Evolutionary conservation across 2,329 filamentous ascomycete species (phyloP).

Genomic region (Talaromyces piceae): DNA sequence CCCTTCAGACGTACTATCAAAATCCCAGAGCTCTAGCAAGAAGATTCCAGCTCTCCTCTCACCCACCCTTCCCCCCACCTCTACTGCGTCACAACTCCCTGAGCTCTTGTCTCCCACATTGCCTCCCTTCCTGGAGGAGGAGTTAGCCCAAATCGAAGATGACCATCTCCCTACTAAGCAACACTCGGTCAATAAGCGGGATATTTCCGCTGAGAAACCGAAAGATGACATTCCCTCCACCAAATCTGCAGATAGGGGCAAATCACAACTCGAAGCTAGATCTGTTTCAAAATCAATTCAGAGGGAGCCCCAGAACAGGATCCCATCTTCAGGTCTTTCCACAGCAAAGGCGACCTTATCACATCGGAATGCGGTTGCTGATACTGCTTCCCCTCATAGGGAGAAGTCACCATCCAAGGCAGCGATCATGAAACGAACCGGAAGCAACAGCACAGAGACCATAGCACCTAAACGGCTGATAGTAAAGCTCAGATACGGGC

Average conservation of each 20-base stretch:
- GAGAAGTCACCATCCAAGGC: slow-evolving; percentile 2
- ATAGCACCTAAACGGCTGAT: slow-evolving; percentile 26
- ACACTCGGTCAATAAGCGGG: slow-evolving; percentile 14
- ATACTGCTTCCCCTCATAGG: slow-evolving; percentile 8
- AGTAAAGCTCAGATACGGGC: slow-evolving; percentile 47
- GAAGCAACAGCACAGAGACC: not conserved
- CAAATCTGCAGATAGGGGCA: slow-evolving; percentile 14
- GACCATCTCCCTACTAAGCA: slow-evolving; percentile 18
- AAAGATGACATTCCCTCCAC: slow-evolving; percentile 14
- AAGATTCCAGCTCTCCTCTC: slow-evolving; percentile 32
- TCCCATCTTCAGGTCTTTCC: slow-evolving; percentile 3
- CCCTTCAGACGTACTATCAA: slow-evolving; percentile 17
- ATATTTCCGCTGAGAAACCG: slow-evolving; percentile 11
- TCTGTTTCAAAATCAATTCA: slow-evolving; percentile 14
- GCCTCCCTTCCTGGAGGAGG: slow-evolving; percentile 48
- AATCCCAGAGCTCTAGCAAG: slow-evolving; percentile 16
- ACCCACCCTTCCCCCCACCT: slow-evolving; percentile 37
- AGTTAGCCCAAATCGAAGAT: slow-evolving; percentile 39
- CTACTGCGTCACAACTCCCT: slow-evolving; percentile 38
- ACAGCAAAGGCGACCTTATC: slow-evolving; percentile 10
- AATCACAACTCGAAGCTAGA: slow-evolving; percentile 13
- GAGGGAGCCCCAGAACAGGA: slow-evolving; percentile 12
- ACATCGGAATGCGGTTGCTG: slow-evolving; percentile 4
- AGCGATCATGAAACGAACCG: slow-evolving; percentile 13
- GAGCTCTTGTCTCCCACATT: slow-evolving; percentile 52